phyloP scores from a whole-genome alignment of 306 rosid genomes.

The Luffa acutangula region DNA sequence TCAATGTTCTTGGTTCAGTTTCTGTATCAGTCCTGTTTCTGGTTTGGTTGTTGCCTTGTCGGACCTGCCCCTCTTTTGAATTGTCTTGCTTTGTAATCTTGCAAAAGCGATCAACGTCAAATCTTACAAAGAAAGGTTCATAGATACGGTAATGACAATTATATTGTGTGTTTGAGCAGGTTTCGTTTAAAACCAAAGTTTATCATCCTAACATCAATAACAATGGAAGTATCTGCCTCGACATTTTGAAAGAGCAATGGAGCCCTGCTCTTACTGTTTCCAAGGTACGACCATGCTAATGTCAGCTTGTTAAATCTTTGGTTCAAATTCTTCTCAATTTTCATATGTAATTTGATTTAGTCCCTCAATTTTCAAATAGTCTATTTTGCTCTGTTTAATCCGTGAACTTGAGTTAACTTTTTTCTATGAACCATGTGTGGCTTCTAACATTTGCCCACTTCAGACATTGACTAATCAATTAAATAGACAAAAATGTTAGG shows the following conservation, averaged over 20 bases:
- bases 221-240: slow-evolving; percentile 48
- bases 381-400: background rate
- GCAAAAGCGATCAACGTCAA: background rate
- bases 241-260: slow-evolving; percentile 28
- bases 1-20: background rate
- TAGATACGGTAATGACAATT: background rate
- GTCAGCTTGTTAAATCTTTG: background rate
- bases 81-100: background rate
- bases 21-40: background rate
- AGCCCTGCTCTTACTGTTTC: slow-evolving; percentile 28
- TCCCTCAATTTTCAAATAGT: background rate
- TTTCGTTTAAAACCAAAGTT: slow-evolving; percentile 43
- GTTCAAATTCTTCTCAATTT: background rate
- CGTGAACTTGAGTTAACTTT: background rate
- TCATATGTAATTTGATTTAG: background rate
- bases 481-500: no score
- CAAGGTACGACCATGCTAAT: slow-evolving; percentile 9
- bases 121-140: background rate
- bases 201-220: slow-evolving; percentile 52
- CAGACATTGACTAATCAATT: no score
- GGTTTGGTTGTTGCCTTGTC: background rate
- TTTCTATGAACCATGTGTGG: no score
- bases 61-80: background rate
- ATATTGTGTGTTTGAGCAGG: slow-evolving; percentile 20
- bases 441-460: no score